Evolutionary conservation across 352 stramenopile species (phyloP).

Genomic region (Phytopythium mirpurense): DNA sequence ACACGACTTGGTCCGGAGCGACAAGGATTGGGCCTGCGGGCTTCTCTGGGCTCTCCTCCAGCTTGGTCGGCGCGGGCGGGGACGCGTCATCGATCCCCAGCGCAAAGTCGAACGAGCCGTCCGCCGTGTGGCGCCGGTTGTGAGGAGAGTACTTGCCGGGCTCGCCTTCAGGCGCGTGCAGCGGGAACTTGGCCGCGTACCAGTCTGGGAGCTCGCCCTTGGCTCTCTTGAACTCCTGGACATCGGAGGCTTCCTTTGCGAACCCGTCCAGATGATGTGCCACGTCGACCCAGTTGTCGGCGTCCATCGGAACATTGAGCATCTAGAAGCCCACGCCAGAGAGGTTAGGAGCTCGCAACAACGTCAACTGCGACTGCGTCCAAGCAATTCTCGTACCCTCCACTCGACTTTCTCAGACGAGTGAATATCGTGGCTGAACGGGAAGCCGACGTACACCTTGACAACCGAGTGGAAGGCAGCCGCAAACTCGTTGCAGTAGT

Average conservation of each 20-base stretch:
- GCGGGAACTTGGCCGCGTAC: slow-evolving; percentile 55
- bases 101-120: slow-evolving; percentile 32
- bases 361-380: background rate
- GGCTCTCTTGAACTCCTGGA: slow-evolving; percentile 55
- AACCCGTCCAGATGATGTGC: slow-evolving; percentile 65
- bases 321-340: slow-evolving; percentile 23
- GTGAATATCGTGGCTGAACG: slow-evolving; percentile 81
- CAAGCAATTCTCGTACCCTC: slow-evolving; percentile 44
- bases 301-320: slow-evolving; percentile 55
- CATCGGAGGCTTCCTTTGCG: slow-evolving; percentile 56
- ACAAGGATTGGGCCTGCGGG: slow-evolving; percentile 42
- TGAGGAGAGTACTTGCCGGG: slow-evolving; percentile 38
- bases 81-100: slow-evolving; percentile 10
- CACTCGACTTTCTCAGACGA: slow-evolving; percentile 85
- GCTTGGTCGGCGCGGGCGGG: slow-evolving; percentile 5
- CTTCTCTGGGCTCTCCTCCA: slow-evolving; percentile 19
- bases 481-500: slow-evolving; percentile 64
- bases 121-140: slow-evolving; percentile 20
- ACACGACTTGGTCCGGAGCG: slow-evolving; percentile 50
- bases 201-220: slow-evolving; percentile 58
- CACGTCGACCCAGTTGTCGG: slow-evolving; percentile 39
- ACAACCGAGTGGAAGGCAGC: slow-evolving; percentile 59
- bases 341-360: background rate
- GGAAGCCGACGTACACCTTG: slow-evolving; percentile 83
- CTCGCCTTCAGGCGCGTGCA: slow-evolving; percentile 55